These are phyloP conservation scores for Aspergillus haitiensis DNA, from an alignment of 495 filamentous ascomycete genomes.

Conservation along the genomic window DNA sequence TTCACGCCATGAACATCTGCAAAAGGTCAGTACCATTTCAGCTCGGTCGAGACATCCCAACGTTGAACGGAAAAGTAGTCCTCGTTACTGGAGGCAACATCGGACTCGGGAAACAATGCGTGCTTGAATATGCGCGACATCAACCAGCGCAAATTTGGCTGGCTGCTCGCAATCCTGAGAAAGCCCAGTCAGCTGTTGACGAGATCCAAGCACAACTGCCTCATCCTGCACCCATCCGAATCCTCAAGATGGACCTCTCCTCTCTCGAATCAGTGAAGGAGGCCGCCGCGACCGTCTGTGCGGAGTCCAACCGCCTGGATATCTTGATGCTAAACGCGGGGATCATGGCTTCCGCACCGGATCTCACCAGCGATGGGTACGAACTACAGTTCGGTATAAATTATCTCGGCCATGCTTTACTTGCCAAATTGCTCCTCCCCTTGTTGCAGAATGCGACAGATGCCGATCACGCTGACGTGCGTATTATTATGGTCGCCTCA, in stretches of 20 bases:
- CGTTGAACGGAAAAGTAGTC: slow-evolving; percentile 21
- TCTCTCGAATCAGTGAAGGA: slow-evolving; percentile 50
- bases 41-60: slow-evolving; percentile 23
- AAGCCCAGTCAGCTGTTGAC: slow-evolving; percentile 18
- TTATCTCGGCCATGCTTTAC: slow-evolving; percentile 59
- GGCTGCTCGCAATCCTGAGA: slow-evolving; percentile 20
- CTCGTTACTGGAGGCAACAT: slow-evolving; percentile 30
- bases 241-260: slow-evolving; percentile 36
- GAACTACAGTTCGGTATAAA: slow-evolving; percentile 62
- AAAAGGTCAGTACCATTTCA: slow-evolving; percentile 22
- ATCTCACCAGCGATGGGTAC: slow-evolving; percentile 41
- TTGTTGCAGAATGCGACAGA: slow-evolving; percentile 32
- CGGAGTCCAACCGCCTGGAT: slow-evolving; percentile 55
- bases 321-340: slow-evolving; percentile 64
- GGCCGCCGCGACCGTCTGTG: slow-evolving; percentile 49
- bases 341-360: slow-evolving; percentile 55
- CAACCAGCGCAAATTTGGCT: slow-evolving; percentile 31
- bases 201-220: slow-evolving; percentile 12
- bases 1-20: slow-evolving; percentile 4
- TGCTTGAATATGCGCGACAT: slow-evolving; percentile 28
- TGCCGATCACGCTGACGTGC: slow-evolving; percentile 42
- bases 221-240: not conserved
- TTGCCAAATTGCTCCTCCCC: slow-evolving; percentile 51
- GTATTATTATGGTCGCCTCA: slow-evolving; percentile 45
- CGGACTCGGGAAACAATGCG: slow-evolving; percentile 29